phyloP scores from a whole-genome alignment of 2,329 filamentous ascomycete genomes.

The Colletotrichum siamense region DNA sequence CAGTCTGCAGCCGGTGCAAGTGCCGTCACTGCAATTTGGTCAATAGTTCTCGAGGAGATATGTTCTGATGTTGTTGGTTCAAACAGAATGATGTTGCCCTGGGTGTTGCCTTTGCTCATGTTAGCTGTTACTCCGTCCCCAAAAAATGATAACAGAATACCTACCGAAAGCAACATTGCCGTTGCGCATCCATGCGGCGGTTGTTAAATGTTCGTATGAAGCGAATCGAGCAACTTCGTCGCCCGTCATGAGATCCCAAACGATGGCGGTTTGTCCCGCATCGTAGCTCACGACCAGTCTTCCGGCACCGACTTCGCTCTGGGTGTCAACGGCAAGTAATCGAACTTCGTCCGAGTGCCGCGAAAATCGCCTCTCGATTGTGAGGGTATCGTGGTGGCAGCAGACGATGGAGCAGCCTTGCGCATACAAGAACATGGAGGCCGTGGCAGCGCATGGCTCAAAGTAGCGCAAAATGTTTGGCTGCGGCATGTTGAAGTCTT shows the following conservation, averaged over 20 bases:
- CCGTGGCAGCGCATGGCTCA: conserved; percentile 89
- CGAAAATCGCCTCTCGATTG: conserved; percentile 85
- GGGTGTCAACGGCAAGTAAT: conserved; percentile 87
- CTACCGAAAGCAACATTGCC: conserved; percentile 96
- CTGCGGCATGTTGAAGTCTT: conserved; percentile 60
- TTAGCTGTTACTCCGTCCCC: conserved; percentile 25
- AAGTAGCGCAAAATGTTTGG: conserved; percentile 64
- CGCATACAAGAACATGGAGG: conserved; percentile 88
- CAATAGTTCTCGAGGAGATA: conserved; percentile 85
- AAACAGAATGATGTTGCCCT: conserved; percentile 93
- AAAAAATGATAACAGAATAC: conserved; percentile 30
- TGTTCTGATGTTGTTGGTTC: conserved; percentile 94
- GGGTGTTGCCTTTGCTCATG: conserved; percentile 74
- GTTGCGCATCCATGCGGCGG: conserved; percentile 95
- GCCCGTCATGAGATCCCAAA: conserved; percentile 95
- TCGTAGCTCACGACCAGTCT: conserved; percentile 93
- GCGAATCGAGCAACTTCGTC: conserved; percentile 91
- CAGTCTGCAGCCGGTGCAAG: conserved; percentile 89
- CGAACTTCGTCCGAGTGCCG: conserved; percentile 83
- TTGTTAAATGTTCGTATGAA: conserved; percentile 84
- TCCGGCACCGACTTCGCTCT: conserved; percentile 85
- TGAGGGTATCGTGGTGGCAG: conserved; percentile 90
- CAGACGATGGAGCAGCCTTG: conserved; percentile 84
- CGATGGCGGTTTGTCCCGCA: conserved; percentile 86
- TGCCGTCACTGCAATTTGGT: conserved; percentile 93